These are phyloP conservation scores for Schizopora paradoxa DNA, from an alignment of 1,284 basidiomycete species.

Conservation along the genomic window DNA sequence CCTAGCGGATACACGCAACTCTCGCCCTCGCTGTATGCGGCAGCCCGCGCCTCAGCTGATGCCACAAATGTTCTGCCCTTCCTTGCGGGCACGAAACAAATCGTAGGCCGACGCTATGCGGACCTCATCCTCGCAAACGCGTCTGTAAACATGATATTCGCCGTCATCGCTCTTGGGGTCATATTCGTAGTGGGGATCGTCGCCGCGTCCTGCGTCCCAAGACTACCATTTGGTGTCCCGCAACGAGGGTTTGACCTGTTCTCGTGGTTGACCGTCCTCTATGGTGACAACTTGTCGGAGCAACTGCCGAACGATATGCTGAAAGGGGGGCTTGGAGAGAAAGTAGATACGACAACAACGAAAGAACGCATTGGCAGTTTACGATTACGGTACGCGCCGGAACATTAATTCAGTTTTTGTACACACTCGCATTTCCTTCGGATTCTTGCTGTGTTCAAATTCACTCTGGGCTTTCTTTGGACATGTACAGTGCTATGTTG, in stretches of 20 bases:
- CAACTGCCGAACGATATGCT: slow-evolving; percentile 7
- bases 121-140: neutral
- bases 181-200: neutral
- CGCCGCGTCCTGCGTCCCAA: slow-evolving; percentile 2
- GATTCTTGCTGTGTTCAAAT: too few species aligned
- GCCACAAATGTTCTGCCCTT: slow-evolving; percentile 37
- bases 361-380: too few species aligned
- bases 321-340: too few species aligned
- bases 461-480: too few species aligned
- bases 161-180: neutral
- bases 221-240: slow-evolving; percentile 5
- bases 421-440: too few species aligned
- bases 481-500: too few species aligned
- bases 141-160: neutral
- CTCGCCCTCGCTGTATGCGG: slow-evolving; percentile 28
- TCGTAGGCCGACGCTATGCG: slow-evolving; percentile 24
- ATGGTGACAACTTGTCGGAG: slow-evolving; percentile 5
- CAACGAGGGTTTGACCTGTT: slow-evolving; percentile 9
- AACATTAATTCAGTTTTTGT: too few species aligned
- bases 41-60: slow-evolving; percentile 32
- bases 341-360: too few species aligned
- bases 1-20: slow-evolving; percentile 35
- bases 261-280: slow-evolving; percentile 6
- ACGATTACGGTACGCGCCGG: too few species aligned
- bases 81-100: slow-evolving; percentile 32